Evolutionary conservation across 805 yeast genomes (phyloP).

Genomic region (Kuraishia molischiana): DNA sequence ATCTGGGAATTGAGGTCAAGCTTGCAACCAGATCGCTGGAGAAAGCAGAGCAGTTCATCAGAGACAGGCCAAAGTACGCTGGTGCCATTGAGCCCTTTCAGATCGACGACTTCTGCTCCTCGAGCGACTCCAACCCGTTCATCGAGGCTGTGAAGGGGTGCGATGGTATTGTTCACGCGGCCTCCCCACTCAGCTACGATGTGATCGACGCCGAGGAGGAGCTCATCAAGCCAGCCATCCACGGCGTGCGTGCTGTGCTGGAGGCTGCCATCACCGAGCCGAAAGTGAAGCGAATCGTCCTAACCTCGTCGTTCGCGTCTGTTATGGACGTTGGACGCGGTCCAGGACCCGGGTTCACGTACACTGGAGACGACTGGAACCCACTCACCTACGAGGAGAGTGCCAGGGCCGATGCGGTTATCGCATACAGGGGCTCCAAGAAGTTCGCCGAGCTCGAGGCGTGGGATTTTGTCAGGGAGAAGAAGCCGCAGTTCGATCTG

Average conservation of each 20-base stretch:
- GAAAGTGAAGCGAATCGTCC: constrained; percentile 1
- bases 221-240: constrained; percentile 9
- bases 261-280: constrained; percentile 4
- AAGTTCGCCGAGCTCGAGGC: constrained; percentile 31
- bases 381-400: constrained; percentile 4
- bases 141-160: constrained; percentile 6
- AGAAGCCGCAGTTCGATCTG: constrained; percentile 17
- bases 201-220: constrained; percentile 10
- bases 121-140: constrained; percentile 4
- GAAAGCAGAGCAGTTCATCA: constrained; percentile 10
- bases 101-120: constrained; percentile 8
- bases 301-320: constrained; percentile 5
- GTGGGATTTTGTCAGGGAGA: constrained; percentile 25
- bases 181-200: constrained; percentile 9
- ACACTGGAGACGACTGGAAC: constrained; percentile 5
- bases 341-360: constrained; percentile 4
- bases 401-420: constrained; percentile 9
- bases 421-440: constrained; percentile 28
- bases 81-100: constrained; percentile 9
- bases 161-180: constrained; percentile 6
- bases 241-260: constrained; percentile 8
- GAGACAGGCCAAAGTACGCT: constrained; percentile 6
- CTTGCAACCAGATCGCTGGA: constrained; percentile 11
- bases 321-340: constrained; percentile 5
- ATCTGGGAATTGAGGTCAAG: constrained; percentile 13